phyloP scores from a whole-genome alignment of 805 yeast species.

The Candida xiaguanensis region DNA sequence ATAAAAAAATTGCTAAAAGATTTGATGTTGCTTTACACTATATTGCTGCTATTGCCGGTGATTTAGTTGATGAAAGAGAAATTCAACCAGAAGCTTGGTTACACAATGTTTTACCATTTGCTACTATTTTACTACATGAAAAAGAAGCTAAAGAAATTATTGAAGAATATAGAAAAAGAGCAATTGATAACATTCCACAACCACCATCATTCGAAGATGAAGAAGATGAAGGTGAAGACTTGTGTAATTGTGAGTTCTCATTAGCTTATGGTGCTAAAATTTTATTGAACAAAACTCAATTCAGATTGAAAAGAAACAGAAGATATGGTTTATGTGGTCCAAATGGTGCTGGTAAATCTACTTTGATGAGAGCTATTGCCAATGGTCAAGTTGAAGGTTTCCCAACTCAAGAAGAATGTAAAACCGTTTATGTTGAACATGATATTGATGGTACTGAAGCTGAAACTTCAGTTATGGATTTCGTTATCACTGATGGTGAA shows the following conservation, averaged over 20 bases:
- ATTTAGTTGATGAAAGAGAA: constrained; percentile 94
- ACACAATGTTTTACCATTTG: constrained; percentile 84
- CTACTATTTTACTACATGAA: constrained; percentile 95
- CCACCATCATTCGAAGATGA: constrained; percentile 95
- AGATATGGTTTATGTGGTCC: constrained; percentile 94
- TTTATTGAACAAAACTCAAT: constrained; percentile 98
- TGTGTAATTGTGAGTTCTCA: constrained; percentile 99
- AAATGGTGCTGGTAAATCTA: constrained; percentile 52
- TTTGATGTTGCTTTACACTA: constrained; percentile 75
- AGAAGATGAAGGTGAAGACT: constrained; percentile 98
- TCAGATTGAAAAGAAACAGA: constrained; percentile 98
- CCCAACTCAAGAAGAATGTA: constrained; percentile 99
- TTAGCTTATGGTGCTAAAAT: constrained; percentile 99
- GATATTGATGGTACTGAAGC: constrained; percentile 98
- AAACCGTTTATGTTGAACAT: constrained; percentile 99
- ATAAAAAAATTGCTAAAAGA: constrained; percentile 66
- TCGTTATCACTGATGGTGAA: constrained; percentile 80
- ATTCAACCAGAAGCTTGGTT: constrained; percentile 92
- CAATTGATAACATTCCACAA: constrained; percentile 96
- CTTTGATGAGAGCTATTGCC: constrained; percentile 92
- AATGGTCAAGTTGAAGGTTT: constrained; percentile 99
- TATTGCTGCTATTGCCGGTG: constrained; percentile 97
- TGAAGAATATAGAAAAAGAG: constrained; percentile 92
- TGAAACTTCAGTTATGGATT: constrained; percentile 90
- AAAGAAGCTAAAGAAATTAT: constrained; percentile 79